These are phyloP conservation scores for Aphanomyces astaci DNA, from an alignment of 352 stramenopile species.

Conservation along the genomic window DNA sequence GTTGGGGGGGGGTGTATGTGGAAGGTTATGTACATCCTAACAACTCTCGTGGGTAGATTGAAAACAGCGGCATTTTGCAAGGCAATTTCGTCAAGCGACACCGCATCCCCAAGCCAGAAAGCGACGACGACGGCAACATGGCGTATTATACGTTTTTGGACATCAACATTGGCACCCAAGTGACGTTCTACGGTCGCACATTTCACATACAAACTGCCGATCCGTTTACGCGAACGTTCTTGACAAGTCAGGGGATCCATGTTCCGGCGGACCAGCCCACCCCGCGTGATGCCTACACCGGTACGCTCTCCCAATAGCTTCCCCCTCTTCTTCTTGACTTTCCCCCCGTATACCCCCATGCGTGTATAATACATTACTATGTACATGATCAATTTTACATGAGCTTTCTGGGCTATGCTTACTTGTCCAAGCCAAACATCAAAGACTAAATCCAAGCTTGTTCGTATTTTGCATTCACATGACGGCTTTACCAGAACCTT, in stretches of 20 bases:
- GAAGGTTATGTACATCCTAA: too few species aligned
- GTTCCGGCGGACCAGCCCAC: constrained; percentile 46
- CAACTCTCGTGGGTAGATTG: too few species aligned
- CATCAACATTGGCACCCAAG: constrained; percentile 55
- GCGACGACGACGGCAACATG: constrained; percentile 58
- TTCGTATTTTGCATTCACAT: too few species aligned
- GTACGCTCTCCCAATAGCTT: neutral
- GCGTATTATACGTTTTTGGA: constrained; percentile 52
- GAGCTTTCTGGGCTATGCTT: too few species aligned
- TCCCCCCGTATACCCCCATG: too few species aligned
- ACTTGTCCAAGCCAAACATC: too few species aligned
- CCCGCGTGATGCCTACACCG: constrained; percentile 64
- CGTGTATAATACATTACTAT: too few species aligned
- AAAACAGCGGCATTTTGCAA: constrained; percentile 85
- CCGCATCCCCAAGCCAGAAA: constrained; percentile 74
- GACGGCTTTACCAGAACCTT: constrained; percentile 28
- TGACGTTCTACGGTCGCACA: constrained; percentile 73
- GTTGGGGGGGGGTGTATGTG: too few species aligned
- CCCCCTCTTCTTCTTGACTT: too few species aligned
- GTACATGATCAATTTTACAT: too few species aligned
- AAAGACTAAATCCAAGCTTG: too few species aligned
- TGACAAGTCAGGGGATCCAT: constrained; percentile 33
- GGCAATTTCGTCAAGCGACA: constrained; percentile 85
- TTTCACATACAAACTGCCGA: constrained; percentile 72
- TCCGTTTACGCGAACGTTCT: constrained; percentile 56